Evolutionary conservation across 2,329 filamentous ascomycete species (phyloP).

Genomic region (Ceratocystis papillata): DNA sequence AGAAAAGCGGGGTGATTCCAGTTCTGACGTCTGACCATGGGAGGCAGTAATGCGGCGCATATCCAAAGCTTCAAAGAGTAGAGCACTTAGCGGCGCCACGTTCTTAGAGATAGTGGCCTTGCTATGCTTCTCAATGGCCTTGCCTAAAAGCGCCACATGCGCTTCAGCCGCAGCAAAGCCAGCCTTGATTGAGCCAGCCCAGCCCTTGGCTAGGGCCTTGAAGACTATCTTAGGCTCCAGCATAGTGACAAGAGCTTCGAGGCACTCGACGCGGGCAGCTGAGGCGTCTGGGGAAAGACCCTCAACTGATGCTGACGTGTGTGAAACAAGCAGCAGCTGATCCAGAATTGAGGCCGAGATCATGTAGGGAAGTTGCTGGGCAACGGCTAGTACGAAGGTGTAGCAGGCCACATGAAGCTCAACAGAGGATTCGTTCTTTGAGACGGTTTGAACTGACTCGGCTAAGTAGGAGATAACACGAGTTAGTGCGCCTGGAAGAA

Average conservation of each 20-base stretch:
- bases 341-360: slow-evolving; percentile 65
- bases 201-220: slow-evolving; percentile 59
- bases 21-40: slow-evolving; percentile 37
- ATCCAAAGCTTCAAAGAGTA: slow-evolving; percentile 52
- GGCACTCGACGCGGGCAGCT: slow-evolving; percentile 55
- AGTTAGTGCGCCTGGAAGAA: slow-evolving; percentile 66
- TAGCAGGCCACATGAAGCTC: slow-evolving; percentile 74
- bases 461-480: slow-evolving; percentile 61
- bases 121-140: slow-evolving; percentile 62
- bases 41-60: slow-evolving; percentile 48
- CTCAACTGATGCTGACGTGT: slow-evolving; percentile 54
- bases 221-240: slow-evolving; percentile 70
- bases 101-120: slow-evolving; percentile 74
- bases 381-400: slow-evolving; percentile 64
- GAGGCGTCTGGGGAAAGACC: slow-evolving; percentile 49
- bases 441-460: slow-evolving; percentile 41
- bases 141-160: slow-evolving; percentile 56
- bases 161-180: slow-evolving; percentile 57
- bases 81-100: slow-evolving; percentile 54
- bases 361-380: slow-evolving; percentile 83
- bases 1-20: slow-evolving; percentile 41
- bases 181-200: slow-evolving; percentile 50
- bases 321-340: slow-evolving; percentile 59
- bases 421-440: slow-evolving; percentile 42
- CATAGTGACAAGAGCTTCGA: slow-evolving; percentile 64